phyloP scores from a whole-genome alignment of 164 flowering plant genomes.

The Nymphaea thermarum region DNA sequence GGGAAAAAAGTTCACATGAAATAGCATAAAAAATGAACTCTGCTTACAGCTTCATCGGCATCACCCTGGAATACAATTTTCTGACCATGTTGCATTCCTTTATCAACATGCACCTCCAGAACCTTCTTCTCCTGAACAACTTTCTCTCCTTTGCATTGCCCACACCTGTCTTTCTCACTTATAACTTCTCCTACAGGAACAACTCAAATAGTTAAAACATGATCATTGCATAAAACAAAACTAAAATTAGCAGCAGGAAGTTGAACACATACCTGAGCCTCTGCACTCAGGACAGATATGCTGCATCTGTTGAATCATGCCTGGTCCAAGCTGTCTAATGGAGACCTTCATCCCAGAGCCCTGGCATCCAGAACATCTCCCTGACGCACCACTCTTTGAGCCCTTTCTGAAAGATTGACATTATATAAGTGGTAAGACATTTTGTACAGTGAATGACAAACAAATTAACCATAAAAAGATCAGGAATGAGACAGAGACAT shows the following conservation, averaged over 20 bases:
- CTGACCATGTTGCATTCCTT: constrained; percentile 65
- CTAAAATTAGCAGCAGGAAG: neutral
- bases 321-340: constrained; percentile 43
- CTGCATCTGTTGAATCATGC: constrained; percentile 80
- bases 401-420: constrained; percentile 44
- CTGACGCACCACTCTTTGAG: constrained; percentile 53
- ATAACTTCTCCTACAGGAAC: constrained; percentile 23
- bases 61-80: constrained; percentile 45
- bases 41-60: constrained; percentile 57
- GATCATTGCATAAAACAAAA: constrained; percentile 37
- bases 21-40: too few relatives aligned
- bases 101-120: constrained; percentile 57
- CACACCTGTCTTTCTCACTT: constrained; percentile 44
- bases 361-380: constrained; percentile 54
- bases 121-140: constrained; percentile 61
- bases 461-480: too few relatives aligned
- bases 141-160: constrained; percentile 52
- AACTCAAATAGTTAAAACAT: constrained; percentile 45
- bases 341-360: constrained; percentile 65
- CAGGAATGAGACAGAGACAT: too few relatives aligned
- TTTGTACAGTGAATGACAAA: too few relatives aligned
- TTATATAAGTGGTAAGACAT: too few relatives aligned
- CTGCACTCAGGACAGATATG: constrained; percentile 58
- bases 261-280: constrained; percentile 37
- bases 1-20: too few relatives aligned